Percentiles rank a stretch among this genome's conserved stretches.
Conservation (phyloP, 768 basidiomycete genomes). For the Phylloporus scabripes region DNA sequence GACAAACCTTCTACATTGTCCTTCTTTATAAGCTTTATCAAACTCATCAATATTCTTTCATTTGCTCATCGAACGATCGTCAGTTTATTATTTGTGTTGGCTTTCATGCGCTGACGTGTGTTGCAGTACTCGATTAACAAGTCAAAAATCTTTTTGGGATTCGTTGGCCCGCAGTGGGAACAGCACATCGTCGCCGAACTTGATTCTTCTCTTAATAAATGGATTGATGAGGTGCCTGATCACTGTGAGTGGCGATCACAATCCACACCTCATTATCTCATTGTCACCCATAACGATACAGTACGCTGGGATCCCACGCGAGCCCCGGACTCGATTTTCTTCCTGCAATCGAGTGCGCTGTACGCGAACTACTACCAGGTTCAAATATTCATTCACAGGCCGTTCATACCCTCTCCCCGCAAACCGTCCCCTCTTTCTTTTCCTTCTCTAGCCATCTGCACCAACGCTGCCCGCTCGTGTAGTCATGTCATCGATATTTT, state of each 20-base stretch:
- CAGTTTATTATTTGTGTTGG: slow-evolving; percentile 12
- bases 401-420: slow-evolving; percentile 65
- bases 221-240: slow-evolving; percentile 65
- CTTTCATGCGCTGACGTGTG: neutral
- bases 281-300: slow-evolving; percentile 16
- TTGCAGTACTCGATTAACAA: slow-evolving; percentile 68
- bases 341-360: slow-evolving; percentile 48
- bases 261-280: neutral
- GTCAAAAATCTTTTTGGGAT: slow-evolving; percentile 47
- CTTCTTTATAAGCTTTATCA: slow-evolving; percentile 49
- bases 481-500: slow-evolving; percentile 64
- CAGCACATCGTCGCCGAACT: slow-evolving; percentile 64
- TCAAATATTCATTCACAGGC: slow-evolving; percentile 71
- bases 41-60: slow-evolving; percentile 57
- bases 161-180: slow-evolving; percentile 51
- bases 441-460: slow-evolving; percentile 74
- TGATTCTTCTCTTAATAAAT: slow-evolving; percentile 72
- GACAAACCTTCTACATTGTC: slow-evolving; percentile 51
- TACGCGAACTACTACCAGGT: slow-evolving; percentile 51
- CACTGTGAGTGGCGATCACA: slow-evolving; percentile 22
- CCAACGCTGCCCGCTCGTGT: slow-evolving; percentile 77
- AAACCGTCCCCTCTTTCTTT: slow-evolving; percentile 45
- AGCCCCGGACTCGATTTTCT: slow-evolving; percentile 30
- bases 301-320: slow-evolving; percentile 43
- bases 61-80: slow-evolving; percentile 60